These are phyloP conservation scores for Carex myosuroides DNA, from an alignment of 176 grass and related monocot species.

Conservation along the genomic window DNA sequence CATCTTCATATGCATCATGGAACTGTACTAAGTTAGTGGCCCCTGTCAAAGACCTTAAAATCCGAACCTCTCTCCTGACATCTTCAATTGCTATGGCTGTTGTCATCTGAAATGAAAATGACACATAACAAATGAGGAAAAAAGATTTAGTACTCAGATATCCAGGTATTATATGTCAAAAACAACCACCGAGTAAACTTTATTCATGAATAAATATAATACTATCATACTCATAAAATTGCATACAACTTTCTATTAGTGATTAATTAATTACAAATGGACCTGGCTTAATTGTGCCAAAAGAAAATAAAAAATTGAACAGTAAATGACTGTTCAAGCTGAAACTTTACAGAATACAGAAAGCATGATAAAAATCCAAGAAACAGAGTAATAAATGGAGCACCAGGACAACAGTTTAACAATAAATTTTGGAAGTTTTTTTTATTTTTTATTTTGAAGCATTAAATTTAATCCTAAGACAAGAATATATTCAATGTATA, in stretches of 20 bases:
- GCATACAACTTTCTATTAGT: background rate
- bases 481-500: background rate
- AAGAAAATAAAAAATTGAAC: background rate
- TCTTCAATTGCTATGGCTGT: conserved; percentile 95
- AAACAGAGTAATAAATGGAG: background rate
- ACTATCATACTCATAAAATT: background rate
- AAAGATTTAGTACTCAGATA: background rate
- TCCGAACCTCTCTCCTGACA: conserved; percentile 84
- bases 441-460: background rate
- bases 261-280: background rate
- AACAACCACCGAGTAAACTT: background rate
- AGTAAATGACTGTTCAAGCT: background rate
- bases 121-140: background rate
- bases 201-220: background rate
- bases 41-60: conserved; percentile 69
- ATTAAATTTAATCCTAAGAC: background rate
- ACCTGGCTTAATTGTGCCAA: background rate
- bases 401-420: background rate
- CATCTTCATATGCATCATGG: conserved; percentile 83
- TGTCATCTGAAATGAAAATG: conserved; percentile 60
- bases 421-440: background rate
- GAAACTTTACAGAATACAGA: background rate
- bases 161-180: background rate
- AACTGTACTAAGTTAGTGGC: conserved; percentile 77
- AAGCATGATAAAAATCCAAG: background rate